Conservation (phyloP, 2,329 filamentous ascomycete species). For the Fusarium incarnatum region DNA sequence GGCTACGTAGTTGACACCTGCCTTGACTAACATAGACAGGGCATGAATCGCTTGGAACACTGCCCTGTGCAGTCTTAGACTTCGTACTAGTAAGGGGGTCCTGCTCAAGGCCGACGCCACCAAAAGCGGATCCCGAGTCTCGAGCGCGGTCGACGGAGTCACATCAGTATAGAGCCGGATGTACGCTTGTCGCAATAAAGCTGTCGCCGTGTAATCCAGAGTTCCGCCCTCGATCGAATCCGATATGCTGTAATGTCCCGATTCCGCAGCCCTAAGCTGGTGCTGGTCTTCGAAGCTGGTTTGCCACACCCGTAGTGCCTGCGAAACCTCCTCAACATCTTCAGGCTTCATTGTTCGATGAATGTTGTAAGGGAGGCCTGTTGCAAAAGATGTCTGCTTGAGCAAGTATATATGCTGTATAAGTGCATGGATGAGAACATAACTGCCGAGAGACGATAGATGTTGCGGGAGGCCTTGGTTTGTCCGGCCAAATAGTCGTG, state of each 20-base stretch:
- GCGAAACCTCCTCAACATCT: constrained; percentile 67
- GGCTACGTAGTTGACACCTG: constrained; percentile 71
- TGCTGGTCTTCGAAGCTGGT: constrained; percentile 68
- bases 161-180: constrained; percentile 75
- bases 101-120: constrained; percentile 71
- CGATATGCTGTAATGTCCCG: constrained; percentile 58
- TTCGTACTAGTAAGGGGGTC: constrained; percentile 69
- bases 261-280: constrained; percentile 62
- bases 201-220: constrained; percentile 74
- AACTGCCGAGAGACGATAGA: constrained; percentile 73
- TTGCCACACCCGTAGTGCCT: constrained; percentile 69
- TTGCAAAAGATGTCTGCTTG: constrained; percentile 69
- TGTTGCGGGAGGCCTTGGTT: constrained; percentile 61
- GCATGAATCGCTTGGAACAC: constrained; percentile 77
- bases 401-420: constrained; percentile 79
- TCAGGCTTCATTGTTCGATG: constrained; percentile 64
- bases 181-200: constrained; percentile 69
- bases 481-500: constrained; percentile 64
- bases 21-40: constrained; percentile 73
- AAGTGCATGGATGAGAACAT: constrained; percentile 77
- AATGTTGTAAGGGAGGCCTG: constrained; percentile 61
- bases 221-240: constrained; percentile 68
- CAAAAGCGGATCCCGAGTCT: constrained; percentile 71
- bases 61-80: constrained; percentile 69
- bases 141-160: constrained; percentile 70